Base-by-base conservation (phyloP, 495 filamentous ascomycete species). In the Rhizodiscina lignyota region DNA sequence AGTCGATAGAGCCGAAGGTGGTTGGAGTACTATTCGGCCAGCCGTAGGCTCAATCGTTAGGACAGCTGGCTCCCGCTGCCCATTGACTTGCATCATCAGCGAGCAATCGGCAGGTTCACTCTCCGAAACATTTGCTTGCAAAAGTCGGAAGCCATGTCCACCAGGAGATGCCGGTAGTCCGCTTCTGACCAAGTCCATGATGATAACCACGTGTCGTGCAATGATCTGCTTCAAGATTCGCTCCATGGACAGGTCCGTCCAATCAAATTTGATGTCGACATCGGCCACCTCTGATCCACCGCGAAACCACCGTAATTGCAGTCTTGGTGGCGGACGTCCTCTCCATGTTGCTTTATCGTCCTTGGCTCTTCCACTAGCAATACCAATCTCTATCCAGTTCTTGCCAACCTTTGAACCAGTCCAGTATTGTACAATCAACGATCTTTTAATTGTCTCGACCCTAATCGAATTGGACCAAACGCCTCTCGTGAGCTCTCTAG, bases 371-470 rank as follows among this genome's bases (percentile, higher is more conserved):
- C 74, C 72, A 46, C 80, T 79, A 39, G 69, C 61, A 19, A 89
- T 62, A 2, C 83, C 83, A n/a, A 94, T 64, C 28, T 93, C 77
- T 30, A 96, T 63, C 85, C 89, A 96, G 53, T 72, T 89, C 59
- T 84, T 91, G 3, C 63, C 56, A 8, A 69, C 70, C 19, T 68
- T 58, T 37, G 70, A 68, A 26, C 71, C 62, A 13, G 67, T 53
- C 89, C 89, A 97, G 52, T 97, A 97, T 41, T 94, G 85, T 34
- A 97, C 64, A 11, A 84, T 68, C 38, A 96, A 58, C 12, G 74
- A 75, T 26, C 89, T 71, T 42, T 83, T 74, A 27, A 93, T 60
- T 34, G 72, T 55, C 50, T 93, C 79, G 6, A 91, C 64, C 35
- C 68, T 67, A 36, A 96, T 54, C 24, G 69, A 67, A 39, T 80